phyloP scores from a whole-genome alignment of 352 stramenopile genomes.

The Globisporangium lucens region DNA sequence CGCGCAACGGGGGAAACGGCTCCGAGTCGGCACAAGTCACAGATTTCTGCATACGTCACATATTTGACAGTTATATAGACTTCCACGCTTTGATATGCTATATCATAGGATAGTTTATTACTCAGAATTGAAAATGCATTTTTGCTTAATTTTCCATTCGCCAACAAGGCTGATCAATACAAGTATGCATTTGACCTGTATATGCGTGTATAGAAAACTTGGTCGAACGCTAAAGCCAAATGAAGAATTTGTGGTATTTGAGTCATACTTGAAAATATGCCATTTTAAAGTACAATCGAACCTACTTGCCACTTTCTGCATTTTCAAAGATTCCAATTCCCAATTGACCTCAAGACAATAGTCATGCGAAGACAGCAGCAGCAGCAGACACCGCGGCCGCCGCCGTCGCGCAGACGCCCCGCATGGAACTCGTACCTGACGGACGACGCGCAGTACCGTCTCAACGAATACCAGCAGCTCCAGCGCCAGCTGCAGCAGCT shows the following conservation, averaged over 20 bases:
- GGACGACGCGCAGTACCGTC: constrained; percentile 40
- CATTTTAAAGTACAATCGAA: not conserved
- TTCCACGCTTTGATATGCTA: too few species aligned
- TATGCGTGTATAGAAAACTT: not conserved
- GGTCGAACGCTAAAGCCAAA: too few species aligned
- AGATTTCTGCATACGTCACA: not conserved
- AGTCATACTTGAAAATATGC: not conserved
- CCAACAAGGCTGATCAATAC: too few species aligned
- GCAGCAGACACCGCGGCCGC: not conserved
- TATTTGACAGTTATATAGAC: too few species aligned
- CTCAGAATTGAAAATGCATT: too few species aligned
- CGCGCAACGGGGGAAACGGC: not conserved
- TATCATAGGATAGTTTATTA: too few species aligned
- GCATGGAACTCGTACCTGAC: constrained; percentile 57
- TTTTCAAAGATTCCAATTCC: not conserved
- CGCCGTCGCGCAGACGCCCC: constrained; percentile 24
- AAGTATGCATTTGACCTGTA: not conserved
- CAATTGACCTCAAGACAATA: not conserved
- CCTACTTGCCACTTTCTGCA: not conserved
- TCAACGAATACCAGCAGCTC: constrained; percentile 45
- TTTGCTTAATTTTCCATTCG: too few species aligned
- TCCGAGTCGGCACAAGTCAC: not conserved
- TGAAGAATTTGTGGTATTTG: too few species aligned
- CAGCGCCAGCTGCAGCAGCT: constrained; percentile 39
- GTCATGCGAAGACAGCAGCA: constrained; percentile 2